Evolutionary conservation across 306 rosid genomes (phyloP).

Genomic region (Sesbania bispinosa): DNA sequence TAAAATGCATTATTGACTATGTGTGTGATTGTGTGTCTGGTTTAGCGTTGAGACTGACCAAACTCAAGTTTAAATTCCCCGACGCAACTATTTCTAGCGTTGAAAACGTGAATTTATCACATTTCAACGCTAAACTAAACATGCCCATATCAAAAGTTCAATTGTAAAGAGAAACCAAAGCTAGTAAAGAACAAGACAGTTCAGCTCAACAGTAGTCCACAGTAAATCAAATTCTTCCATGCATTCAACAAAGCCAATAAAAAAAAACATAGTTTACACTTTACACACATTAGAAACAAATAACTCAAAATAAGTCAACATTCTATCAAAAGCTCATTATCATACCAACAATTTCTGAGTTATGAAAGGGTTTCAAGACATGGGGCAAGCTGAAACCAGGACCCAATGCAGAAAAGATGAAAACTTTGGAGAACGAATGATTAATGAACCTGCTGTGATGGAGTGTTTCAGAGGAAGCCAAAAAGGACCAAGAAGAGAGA

Average conservation of each 20-base stretch:
- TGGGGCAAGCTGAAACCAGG: not conserved
- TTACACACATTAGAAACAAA: not conserved
- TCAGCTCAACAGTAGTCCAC: not conserved
- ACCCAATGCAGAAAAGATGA: not conserved
- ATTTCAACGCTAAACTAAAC: no score
- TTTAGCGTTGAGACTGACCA: no score
- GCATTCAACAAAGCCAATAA: not conserved
- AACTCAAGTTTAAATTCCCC: no score
- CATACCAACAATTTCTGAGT: not conserved
- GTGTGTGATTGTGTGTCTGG: no score
- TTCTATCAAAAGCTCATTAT: not conserved
- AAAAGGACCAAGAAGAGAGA: conserved; percentile 46
- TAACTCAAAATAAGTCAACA: not conserved
- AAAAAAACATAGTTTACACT: not conserved
- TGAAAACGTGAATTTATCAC: no score
- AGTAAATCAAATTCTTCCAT: not conserved
- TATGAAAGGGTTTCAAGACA: not conserved
- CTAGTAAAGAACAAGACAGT: not conserved
- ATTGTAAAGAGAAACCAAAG: no score
- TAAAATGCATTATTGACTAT: not conserved
- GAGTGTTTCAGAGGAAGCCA: conserved; percentile 38
- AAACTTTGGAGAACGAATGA: not conserved
- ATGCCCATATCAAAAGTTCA: no score
- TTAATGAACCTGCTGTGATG: conserved; percentile 42
- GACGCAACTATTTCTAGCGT: no score